Evolutionary conservation across 257 asterid species (phyloP), one percentile per base, ranked within the genome.

Genomic region (Solanum chilense): DNA sequence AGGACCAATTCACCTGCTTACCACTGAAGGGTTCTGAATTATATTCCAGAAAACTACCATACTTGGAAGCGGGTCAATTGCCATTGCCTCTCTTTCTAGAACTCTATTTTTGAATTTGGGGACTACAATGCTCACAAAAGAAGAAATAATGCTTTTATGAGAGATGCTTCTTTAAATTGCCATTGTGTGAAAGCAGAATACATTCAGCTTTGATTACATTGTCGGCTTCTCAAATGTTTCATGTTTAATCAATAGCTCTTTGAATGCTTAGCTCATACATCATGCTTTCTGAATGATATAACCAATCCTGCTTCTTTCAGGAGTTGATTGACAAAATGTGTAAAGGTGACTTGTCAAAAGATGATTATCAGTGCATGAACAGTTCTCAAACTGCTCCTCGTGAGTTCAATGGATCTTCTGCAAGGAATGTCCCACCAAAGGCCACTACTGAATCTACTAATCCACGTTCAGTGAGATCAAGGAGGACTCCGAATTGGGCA

Each of bases 401-500:
- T 44, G 90, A 68, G 64, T 85, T 82, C 25, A 89, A 77, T 87
- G 91, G 92, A 75, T 80, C 92, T 84, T 86, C 98, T 18, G 88
- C 56, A 58, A 92, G 87, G 90, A 66, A 81, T 64, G 70, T 90
- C 69, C 83, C 96, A 21, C 88, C 71, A 58, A 92, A 88, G 90
- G 45, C 93, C 81, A 90, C 92, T 87, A 90, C 92, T 88, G 92
- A 87, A 85, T 78, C 96, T 74, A 74, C 89, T 88, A 92, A 90
- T 86, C 96, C 98, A 83, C 94, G 91, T 73, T 95, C 99, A 73
- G 91, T 93, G 94, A 93, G 98, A 91, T 97, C 99, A 74, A 94
- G 97, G 90, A 91, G 99, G 87, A 97, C 99, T 58, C 96, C 98
- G 83, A 91, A 94, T n/a, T 97, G 98, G 98, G 99, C 99, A 81